Conservation (phyloP, 257 asterid species). For the Ballota nigra region DNA sequence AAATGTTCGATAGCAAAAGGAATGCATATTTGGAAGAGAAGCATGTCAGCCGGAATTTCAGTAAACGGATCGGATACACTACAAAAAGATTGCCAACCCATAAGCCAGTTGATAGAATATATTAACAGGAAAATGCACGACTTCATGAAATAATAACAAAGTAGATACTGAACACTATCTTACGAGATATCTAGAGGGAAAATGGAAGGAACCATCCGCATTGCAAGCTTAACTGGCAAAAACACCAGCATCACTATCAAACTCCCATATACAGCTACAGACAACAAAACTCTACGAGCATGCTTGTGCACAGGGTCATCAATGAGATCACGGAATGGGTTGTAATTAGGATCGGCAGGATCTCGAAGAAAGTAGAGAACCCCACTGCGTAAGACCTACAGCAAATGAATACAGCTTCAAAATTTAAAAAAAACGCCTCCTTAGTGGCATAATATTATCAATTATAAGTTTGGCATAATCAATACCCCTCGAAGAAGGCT, state of each 20-base stretch:
- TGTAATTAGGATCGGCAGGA: constrained; percentile 99
- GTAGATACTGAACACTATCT: constrained; percentile 33
- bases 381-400: constrained; percentile 90
- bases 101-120: constrained; percentile 11
- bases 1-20: constrained; percentile 98
- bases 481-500: constrained; percentile 99
- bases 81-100: constrained; percentile 25
- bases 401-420: constrained; percentile 19
- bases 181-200: constrained; percentile 98
- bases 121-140: constrained; percentile 13
- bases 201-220: constrained; percentile 83
- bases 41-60: constrained; percentile 98
- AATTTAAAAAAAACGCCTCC: background rate
- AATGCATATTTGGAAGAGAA: constrained; percentile 96
- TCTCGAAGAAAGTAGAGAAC: constrained; percentile 97
- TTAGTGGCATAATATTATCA: background rate
- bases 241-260: constrained; percentile 96
- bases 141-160: background rate
- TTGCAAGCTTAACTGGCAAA: constrained; percentile 94
- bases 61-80: constrained; percentile 97
- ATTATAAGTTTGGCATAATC: background rate
- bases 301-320: constrained; percentile 99
- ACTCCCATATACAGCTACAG: constrained; percentile 96
- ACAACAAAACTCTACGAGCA: constrained; percentile 94
- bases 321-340: constrained; percentile 96